Percentiles rank a stretch among this genome's conserved stretches.
Evolutionary conservation across 495 filamentous ascomycete species (phyloP).

Genomic region (Rusavskia elegans): DNA sequence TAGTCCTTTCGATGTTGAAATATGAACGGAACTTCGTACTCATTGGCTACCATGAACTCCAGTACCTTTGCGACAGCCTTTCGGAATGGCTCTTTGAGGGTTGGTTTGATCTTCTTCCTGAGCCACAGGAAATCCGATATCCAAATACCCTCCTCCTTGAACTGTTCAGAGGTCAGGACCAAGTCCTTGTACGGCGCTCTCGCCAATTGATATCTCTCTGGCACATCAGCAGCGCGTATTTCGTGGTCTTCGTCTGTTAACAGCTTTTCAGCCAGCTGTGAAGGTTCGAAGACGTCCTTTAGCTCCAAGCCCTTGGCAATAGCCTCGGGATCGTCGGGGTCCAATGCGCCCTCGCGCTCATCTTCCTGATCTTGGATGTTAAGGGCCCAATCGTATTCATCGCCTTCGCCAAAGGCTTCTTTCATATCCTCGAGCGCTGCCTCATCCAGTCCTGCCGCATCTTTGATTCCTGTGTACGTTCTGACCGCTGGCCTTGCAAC

Average conservation of each 20-base stretch:
- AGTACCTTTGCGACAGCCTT: constrained; percentile 82
- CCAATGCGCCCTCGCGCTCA: constrained; percentile 50
- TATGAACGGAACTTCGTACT: constrained; percentile 90
- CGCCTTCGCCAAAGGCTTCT: constrained; percentile 83
- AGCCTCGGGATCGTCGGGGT: constrained; percentile 26
- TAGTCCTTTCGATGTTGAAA: constrained; percentile 98
- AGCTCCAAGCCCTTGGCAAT: constrained; percentile 49
- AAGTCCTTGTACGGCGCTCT: constrained; percentile 73
- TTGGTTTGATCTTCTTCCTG: constrained; percentile 54
- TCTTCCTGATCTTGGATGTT: constrained; percentile 57
- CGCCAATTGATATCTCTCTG: constrained; percentile 85
- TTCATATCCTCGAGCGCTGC: constrained; percentile 89
- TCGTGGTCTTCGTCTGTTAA: constrained; percentile 88
- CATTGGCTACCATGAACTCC: constrained; percentile 82
- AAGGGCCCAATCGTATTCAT: constrained; percentile 87
- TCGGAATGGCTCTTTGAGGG: constrained; percentile 67
- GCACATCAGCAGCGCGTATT: constrained; percentile 74
- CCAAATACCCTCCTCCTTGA: constrained; percentile 80
- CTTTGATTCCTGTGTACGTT: constrained; percentile 45
- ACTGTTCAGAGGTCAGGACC: constrained; percentile 59
- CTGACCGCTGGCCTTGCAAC: constrained; percentile 54
- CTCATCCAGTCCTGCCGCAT: constrained; percentile 68
- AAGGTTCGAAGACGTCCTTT: constrained; percentile 95
- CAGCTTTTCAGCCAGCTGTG: constrained; percentile 80
- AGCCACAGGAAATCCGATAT: constrained; percentile 77